Base-by-base conservation (phyloP, 495 filamentous ascomycete species). In the Aspergillus funiculosus region DNA sequence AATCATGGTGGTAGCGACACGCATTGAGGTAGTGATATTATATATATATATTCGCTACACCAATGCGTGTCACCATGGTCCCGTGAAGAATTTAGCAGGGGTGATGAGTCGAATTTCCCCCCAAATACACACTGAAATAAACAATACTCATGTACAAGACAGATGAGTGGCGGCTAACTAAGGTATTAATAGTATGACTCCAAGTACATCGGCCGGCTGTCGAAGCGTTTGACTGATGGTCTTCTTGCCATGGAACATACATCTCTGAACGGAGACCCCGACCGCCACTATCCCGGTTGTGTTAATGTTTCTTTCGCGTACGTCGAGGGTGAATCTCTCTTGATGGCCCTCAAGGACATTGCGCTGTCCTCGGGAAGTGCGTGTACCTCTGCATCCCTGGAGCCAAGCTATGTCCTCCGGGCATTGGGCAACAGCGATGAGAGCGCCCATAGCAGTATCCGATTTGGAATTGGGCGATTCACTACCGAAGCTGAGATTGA, bases 281-380 rank as follows among this genome's bases (percentile, higher is more conserved):
- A 83, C 4, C 75, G 76, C 46, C 89, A 88, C 68, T 98, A 97
- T 66, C 89, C 94, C 9, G 92, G 92, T 53, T 98, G 94, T 62
- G 91, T 98, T 46, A 98, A 98, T 61, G 81, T 98, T 30, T 98
- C 92, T 4, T 98, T 98, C 57, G 92, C 92, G 30, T 98, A 97
- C 60, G 86, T 98, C 13, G 92, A 98, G 67, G 92, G 92, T 43
- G 92, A 98, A 64, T 96, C 91, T 4, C 83, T 98, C 4, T 77
- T 98, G 43, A 98, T 98, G 92, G 92, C 92, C 1, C 72, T 98
- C 41, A 97, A 97, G 66, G 94, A 98, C 58, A 94, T 98, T 70
- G 92, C 92, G 0, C 73, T 98, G 11, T 97, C 92, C 28, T 97
- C 94, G 2, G 92, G 92, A 39, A 95, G 89, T 58, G 92, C 92